phyloP scores from a whole-genome alignment of 805 yeast species.

The Saturnispora dispora region DNA sequence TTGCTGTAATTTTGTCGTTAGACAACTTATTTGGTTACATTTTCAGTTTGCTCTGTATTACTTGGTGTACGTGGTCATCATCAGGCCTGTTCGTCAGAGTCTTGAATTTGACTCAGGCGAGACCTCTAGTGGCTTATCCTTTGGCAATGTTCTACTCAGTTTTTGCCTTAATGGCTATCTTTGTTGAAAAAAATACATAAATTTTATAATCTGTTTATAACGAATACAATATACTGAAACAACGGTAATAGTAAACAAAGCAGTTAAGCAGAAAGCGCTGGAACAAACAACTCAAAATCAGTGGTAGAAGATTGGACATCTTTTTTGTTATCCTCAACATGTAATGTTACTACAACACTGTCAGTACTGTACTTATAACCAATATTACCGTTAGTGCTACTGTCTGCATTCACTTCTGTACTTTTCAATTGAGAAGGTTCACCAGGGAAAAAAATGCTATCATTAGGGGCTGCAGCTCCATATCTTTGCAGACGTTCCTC shows the following conservation, averaged over 20 bases:
- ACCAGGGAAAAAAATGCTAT: conserved; percentile 9
- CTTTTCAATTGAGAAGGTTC: conserved; percentile 20
- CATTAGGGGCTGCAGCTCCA: conserved; percentile 20
- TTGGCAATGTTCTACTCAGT: conserved; percentile 84
- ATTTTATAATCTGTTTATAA: neutral
- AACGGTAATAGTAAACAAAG: neutral
- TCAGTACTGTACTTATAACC: conserved; percentile 48
- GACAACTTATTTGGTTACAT: conserved; percentile 70
- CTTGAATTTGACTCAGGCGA: conserved; percentile 71
- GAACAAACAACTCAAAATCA: conserved; percentile 64
- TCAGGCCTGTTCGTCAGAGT: conserved; percentile 88
- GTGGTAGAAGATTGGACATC: conserved; percentile 44
- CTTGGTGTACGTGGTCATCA: conserved; percentile 90
- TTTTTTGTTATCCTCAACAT: conserved; percentile 55
- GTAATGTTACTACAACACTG: conserved; percentile 59
- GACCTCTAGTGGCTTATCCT: conserved; percentile 90
- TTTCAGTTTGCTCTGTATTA: conserved; percentile 55
- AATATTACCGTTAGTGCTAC: conserved; percentile 15
- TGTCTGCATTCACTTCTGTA: neutral
- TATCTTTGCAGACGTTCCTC: conserved; percentile 6
- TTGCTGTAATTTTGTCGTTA: conserved; percentile 57
- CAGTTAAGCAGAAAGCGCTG: conserved; percentile 27
- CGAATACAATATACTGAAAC: neutral
- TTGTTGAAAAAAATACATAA: conserved; percentile 29
- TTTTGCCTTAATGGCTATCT: conserved; percentile 92